Evolutionary conservation across 1,284 basidiomycete genomes (phyloP), one percentile per base, ranked within the genome.

Genomic region (Microbotryum scabiosae): DNA sequence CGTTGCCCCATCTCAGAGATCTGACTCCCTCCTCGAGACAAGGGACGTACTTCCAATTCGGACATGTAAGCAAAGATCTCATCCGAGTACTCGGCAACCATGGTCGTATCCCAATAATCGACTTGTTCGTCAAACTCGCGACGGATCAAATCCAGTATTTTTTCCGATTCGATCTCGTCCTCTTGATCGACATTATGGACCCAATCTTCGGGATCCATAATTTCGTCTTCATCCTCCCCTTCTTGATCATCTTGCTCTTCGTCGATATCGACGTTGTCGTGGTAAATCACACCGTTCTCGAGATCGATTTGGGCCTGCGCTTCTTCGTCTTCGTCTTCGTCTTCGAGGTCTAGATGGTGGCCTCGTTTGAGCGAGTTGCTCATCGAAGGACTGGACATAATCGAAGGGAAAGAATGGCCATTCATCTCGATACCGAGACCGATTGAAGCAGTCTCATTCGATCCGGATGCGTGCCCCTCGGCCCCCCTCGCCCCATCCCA

Each of bases 41-140:
- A 50, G 51, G 81, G 41, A 62, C 71, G 21, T 64, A 91, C 89
- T 82, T 97, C 91, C 55, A 96, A 82, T 59, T 88, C 82, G 65
- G 80, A 81, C 96, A 99, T 98, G 77, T 98, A 97, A 64, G 83
- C 81, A 72, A 98, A 98, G 73, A 99, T 98, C 63, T 98, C 94
- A 32, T 93, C 89, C 28, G 92, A 83, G 74, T 99, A 99, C 76
- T 99, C 96, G 51, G 92, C 91, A 25, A 96, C 92, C 94, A 99
- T 97, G 12, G 90, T 91, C 28, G 87, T 87, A 77, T 99, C 96
- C 69, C 84, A 85, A 72, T 86, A 81, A 73, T 97, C 92, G 26
- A 87, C 79, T 59, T 88, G 85, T 64, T 74, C 73, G 41, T 69
- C 71, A 76, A 79, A 60, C 65, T 74, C 65, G 63, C 67, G 25